Percentiles rank a stretch among this genome's conserved stretches.
Conservation (phyloP, 106 monocot genomes). For the Acorus gramineus region DNA sequence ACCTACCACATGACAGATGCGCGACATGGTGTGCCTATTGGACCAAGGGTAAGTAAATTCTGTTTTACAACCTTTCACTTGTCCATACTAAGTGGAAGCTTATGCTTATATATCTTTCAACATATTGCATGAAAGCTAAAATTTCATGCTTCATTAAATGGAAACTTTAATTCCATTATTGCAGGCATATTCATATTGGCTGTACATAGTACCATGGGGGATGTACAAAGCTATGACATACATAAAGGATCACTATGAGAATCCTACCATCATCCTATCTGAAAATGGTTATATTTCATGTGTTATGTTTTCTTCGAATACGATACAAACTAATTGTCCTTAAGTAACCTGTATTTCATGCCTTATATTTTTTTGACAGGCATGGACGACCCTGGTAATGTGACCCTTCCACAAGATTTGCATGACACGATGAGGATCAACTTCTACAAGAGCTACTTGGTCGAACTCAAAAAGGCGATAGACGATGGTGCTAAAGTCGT, state of each 20-base stretch:
- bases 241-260: constrained; percentile 61
- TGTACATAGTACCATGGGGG: constrained; percentile 97
- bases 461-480: constrained; percentile 61
- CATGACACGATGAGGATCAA: constrained; percentile 46
- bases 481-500: constrained; percentile 65
- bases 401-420: constrained; percentile 30
- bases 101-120: no score
- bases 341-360: not conserved
- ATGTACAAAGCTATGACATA: constrained; percentile 88
- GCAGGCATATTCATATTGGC: constrained; percentile 87
- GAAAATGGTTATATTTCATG: constrained; percentile 49
- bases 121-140: not conserved
- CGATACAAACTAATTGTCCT: no score
- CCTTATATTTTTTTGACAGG: constrained; percentile 19
- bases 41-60: constrained; percentile 45
- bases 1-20: constrained; percentile 29
- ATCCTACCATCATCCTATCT: constrained; percentile 68
- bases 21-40: constrained; percentile 75
- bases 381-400: constrained; percentile 77
- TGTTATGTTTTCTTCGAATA: no score
- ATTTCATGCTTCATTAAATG: not conserved
- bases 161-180: not conserved
- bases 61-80: no score
- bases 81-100: no score
- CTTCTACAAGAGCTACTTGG: constrained; percentile 56